Evolutionary conservation across 2,329 filamentous ascomycete species (phyloP), one percentile per base, ranked within the genome.

Genomic region (Nakataea oryzae): DNA sequence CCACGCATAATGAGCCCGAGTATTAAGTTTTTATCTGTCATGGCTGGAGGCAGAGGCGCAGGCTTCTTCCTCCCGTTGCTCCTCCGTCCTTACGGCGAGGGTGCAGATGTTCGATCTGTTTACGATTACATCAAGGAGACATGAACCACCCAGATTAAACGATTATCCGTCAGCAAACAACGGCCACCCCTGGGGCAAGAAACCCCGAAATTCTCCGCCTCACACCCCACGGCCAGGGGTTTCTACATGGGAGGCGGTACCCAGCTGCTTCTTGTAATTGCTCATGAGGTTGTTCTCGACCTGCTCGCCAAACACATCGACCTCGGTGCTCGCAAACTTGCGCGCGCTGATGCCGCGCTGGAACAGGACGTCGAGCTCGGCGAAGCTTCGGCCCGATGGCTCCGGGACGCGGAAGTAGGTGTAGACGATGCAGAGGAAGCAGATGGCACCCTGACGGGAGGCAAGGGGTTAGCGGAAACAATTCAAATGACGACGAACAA

Each of bases 361-460:
- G 69, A 96, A 96, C 59, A 96, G 79, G 59, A 96, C 69, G 72
- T 96, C 91, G 62, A 96, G 77, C 74, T 96, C 92, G 8, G 91
- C 92, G 70, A 93, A 96, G 0, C 89, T 89, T 55, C 91, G 85
- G 12, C 90, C 92, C 3, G 78, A 78, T 0, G 92, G 91, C 71
- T 96, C 91, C 0, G 92, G 92, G 0, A 93, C 78, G 14, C 89
- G 83, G 79, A 92, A 93, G 71, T 86, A 93, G 0, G 88, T 88
- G 75, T 93, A 96, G 21, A 95, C 76, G 69, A 93, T 85, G 76
- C 90, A 95, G 62, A 86, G 74, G 76, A 91, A 90, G 75, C 90
- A 93, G 63, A 91, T 86, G 0, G 87, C 89, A 17, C 85, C 87
- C 81, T 83, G 66, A 13, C 13, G 11, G 26, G 58, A 24, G 11